Evolutionary conservation across 148 eudicot species (phyloP), one percentile per base, ranked within the genome.

Genomic region (Fagopyrum esculentum): DNA sequence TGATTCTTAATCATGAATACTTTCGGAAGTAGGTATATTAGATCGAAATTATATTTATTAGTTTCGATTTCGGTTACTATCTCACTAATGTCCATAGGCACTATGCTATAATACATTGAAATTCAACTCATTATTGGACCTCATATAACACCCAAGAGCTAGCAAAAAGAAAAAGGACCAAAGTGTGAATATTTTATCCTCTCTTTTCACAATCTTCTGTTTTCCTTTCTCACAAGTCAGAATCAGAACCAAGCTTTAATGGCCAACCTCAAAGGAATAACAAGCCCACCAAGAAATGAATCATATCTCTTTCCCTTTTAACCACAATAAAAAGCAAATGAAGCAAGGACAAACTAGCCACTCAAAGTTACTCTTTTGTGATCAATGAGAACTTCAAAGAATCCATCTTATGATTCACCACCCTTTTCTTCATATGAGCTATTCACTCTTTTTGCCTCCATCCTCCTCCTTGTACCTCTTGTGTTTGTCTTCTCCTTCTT

Each of bases 241-340:
- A 66, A 66, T 66, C 71, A 66, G 46, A 66, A 66, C 71, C 71
- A 66, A 35, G 1, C 71, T 66, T 61, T 61, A 59, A 19, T 59
- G 40, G 47, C 40, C 30, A 71, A 7, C n/a, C 57, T 69, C 71
- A 40, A 76, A 49, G 72, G 78, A 64, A 64, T 76, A 76, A 76
- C 78, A 26, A 66, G 19, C 19, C 55, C 55, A 16, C 13, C 78
- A 76, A 76, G 78, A 16, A 76, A 76, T 66, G 78, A 61, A 63
- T 75, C 72, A 72, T 64, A 46, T 50, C 57, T 52, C 16, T 45
- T 47, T 5, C 5, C 56, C 71, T 49, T n/a, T 40, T 45, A 49
- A 50, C 2, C 47, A 63, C 60, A 68, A 22, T 46, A 30, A 46
- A 13, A 9, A 46, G 2, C 43, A 10, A 59, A 60, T 1, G 40